Base-by-base conservation (phyloP, 1,284 basidiomycete species). In the Golubevia pallescens region DNA sequence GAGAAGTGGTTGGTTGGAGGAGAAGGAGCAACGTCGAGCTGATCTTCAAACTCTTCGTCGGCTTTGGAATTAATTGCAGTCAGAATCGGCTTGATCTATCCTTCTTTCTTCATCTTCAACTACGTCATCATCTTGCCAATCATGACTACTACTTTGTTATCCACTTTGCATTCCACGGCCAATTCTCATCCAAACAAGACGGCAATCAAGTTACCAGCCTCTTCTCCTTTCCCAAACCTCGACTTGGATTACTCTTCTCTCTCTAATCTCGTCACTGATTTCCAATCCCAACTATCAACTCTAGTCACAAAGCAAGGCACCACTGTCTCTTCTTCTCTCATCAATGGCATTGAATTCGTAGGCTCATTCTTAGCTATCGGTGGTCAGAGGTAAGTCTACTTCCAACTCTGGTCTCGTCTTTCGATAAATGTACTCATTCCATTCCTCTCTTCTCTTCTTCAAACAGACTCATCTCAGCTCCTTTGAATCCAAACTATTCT, bases 401-500 rank as follows among this genome's bases (percentile, higher is more conserved):
- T n/a, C 42, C 14, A 21, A 20, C 32, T 51, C 16, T 16, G 13
- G 5, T 54, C 42, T 13, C 42, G 53, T 19, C 34, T 51, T 19
- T 66, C 1, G 60, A 69, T 61, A 32, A 28, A 21, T 6, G 16
- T 8, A n/a, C 16, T 32, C 28, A 51, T 53, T 16, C n/a, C 20
- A 23, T 8, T 10, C 2, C 19, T 16, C 16, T 23, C 38, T 14
- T 61, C 19, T 61, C 56, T 61, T 7, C 38, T 19, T 38, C 19
- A 23, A 5, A 2, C 66, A 82, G 86, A 58, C 74, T 84, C 57
- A 75, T 87, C 24, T 84, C 87, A 21, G 87, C 87, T n/a, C 87
- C 87, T 0, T 70, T 87, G 38, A 87, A 87, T 76, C 87, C 87
- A 1, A 83, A 81, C 57, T 87, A 87, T 71, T 86, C 84, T 34